Evolutionary conservation across 495 filamentous ascomycete genomes (phyloP).

Genomic region (Beverwykella pulmonaria): DNA sequence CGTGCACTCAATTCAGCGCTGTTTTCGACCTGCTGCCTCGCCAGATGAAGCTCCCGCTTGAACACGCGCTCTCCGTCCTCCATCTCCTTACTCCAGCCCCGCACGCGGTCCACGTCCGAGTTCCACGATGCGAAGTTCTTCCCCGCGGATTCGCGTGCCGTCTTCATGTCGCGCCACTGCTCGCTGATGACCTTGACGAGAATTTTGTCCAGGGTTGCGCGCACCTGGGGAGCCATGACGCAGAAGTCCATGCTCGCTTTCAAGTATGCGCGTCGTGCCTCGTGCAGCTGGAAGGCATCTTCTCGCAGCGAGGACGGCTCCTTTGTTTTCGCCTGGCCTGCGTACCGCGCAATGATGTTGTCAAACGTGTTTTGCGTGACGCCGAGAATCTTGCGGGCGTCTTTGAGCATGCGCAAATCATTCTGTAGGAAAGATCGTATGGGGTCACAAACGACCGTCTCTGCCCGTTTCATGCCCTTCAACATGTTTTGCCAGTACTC

Average conservation of each 20-base stretch:
- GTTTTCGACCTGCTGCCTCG: slow-evolving; percentile 83
- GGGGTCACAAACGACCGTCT: slow-evolving; percentile 75
- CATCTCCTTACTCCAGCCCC: slow-evolving; percentile 92
- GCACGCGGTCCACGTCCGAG: slow-evolving; percentile 83
- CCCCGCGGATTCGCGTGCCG: slow-evolving; percentile 61
- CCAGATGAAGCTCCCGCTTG: slow-evolving; percentile 72
- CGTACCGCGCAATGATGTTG: slow-evolving; percentile 73
- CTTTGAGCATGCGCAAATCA: slow-evolving; percentile 74
- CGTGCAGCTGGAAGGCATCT: slow-evolving; percentile 94
- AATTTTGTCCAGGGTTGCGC: slow-evolving; percentile 79
- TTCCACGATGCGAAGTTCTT: slow-evolving; percentile 63
- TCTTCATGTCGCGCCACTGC: slow-evolving; percentile 80
- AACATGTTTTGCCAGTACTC: slow-evolving; percentile 86
- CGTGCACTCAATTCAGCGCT: slow-evolving; percentile 66
- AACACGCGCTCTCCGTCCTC: slow-evolving; percentile 79
- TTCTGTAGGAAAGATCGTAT: slow-evolving; percentile 72
- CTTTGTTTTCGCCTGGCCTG: slow-evolving; percentile 85
- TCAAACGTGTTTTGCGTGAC: slow-evolving; percentile 83
- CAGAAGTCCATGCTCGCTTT: slow-evolving; percentile 94
- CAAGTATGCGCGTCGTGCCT: slow-evolving; percentile 87
- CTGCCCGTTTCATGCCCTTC: slow-evolving; percentile 69
- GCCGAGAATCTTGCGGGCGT: slow-evolving; percentile 73
- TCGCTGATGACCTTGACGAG: slow-evolving; percentile 81
- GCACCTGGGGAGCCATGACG: slow-evolving; percentile 77
- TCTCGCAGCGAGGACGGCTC: slow-evolving; percentile 87